Conservation (phyloP, 2,329 filamentous ascomycete genomes). For the Aspergillaceae sp. region DNA sequence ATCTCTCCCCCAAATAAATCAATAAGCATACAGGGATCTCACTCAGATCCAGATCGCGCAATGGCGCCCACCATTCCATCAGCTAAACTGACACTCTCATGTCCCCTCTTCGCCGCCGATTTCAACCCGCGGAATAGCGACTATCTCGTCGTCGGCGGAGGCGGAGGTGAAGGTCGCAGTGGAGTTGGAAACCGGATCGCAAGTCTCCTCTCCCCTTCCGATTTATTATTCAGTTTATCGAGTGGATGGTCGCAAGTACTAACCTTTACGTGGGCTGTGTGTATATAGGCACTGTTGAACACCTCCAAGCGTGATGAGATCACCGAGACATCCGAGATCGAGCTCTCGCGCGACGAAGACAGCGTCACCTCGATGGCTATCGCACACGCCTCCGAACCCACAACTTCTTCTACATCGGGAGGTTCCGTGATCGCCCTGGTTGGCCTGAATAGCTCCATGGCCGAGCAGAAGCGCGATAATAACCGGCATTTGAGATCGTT, state of each 20-base stretch:
- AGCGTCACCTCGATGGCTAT: conserved; percentile 75
- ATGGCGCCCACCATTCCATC: conserved; percentile 35
- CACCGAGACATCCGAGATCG: conserved; percentile 60
- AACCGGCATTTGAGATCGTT: conserved; percentile 82
- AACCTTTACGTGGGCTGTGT: neutral
- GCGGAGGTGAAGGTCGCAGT: conserved; percentile 71
- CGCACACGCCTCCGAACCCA: conserved; percentile 46
- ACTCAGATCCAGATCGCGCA: neutral
- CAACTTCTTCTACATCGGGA: conserved; percentile 1
- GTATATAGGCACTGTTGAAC: conserved; percentile 58
- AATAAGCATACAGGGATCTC: neutral
- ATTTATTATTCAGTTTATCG: neutral
- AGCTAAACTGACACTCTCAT: conserved; percentile 62
- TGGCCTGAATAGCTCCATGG: conserved; percentile 73
- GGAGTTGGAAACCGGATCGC: conserved; percentile 85
- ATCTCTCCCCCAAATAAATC: conserved; percentile 2
- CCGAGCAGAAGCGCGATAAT: conserved; percentile 62
- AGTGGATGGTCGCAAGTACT: conserved; percentile 1
- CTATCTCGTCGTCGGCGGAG: conserved; percentile 73
- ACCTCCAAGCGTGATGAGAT: conserved; percentile 57
- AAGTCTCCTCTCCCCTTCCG: conserved; percentile 26
- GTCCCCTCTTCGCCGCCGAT: conserved; percentile 78
- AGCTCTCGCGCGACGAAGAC: conserved; percentile 76
- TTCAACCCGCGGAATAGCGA: conserved; percentile 74
- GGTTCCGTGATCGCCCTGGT: conserved; percentile 54